phyloP scores from a whole-genome alignment of 495 filamentous ascomycete genomes.

The Xylaria castorea region DNA sequence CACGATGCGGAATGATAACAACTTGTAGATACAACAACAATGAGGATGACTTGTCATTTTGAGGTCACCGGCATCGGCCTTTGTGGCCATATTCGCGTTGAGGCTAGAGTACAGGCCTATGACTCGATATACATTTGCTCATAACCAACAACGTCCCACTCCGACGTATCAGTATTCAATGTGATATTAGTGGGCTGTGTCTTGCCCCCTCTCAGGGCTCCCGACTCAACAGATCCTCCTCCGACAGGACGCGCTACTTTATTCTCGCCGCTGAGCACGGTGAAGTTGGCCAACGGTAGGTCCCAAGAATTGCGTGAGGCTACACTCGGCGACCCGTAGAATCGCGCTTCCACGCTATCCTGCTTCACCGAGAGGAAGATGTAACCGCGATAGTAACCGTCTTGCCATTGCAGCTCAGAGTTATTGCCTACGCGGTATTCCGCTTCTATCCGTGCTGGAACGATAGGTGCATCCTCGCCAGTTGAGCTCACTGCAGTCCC shows the following conservation, averaged over 20 bases:
- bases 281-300: constrained; percentile 67
- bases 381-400: constrained; percentile 71
- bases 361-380: constrained; percentile 47
- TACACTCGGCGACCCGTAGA: constrained; percentile 53
- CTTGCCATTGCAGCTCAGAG: constrained; percentile 69
- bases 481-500: constrained; percentile 65
- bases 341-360: constrained; percentile 35
- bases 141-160: constrained; percentile 41
- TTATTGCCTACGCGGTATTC: constrained; percentile 57
- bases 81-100: no score
- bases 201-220: constrained; percentile 56
- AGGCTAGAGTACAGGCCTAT: not conserved
- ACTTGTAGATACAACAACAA: not conserved
- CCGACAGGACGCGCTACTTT: constrained; percentile 55
- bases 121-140: constrained; percentile 39
- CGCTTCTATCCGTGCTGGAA: constrained; percentile 47
- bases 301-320: constrained; percentile 58
- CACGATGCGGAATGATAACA: not conserved
- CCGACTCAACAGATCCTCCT: constrained; percentile 57
- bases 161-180: constrained; percentile 53
- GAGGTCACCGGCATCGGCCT: not conserved
- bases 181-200: constrained; percentile 56
- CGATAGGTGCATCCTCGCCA: constrained; percentile 56
- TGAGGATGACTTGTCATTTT: not conserved
- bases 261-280: constrained; percentile 62